These are phyloP conservation scores for Saturnispora serradocipensis DNA, from an alignment of 805 yeast species.

Conservation along the genomic window DNA sequence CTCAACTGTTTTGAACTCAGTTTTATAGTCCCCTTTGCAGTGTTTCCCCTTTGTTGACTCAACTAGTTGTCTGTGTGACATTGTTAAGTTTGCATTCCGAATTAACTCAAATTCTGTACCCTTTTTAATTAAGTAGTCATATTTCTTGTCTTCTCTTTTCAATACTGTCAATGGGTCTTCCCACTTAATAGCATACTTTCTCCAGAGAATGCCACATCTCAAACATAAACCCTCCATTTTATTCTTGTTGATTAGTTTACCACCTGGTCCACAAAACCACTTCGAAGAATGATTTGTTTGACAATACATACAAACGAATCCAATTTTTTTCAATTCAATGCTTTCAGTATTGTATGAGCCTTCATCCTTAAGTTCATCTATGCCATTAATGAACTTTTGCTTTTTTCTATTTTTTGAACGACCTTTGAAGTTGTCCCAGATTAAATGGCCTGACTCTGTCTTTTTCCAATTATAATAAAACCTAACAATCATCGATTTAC, in stretches of 20 bases:
- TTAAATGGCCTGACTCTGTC: constrained; percentile 58
- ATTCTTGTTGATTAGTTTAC: constrained; percentile 28
- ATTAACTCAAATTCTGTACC: constrained; percentile 59
- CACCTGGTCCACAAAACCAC: constrained; percentile 72
- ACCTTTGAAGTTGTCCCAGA: constrained; percentile 80
- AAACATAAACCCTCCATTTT: constrained; percentile 58
- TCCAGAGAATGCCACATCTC: constrained; percentile 87
- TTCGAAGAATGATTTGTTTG: constrained; percentile 40
- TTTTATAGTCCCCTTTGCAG: not conserved
- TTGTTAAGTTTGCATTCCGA: constrained; percentile 49
- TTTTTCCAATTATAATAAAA: constrained; percentile 91
- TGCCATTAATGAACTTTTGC: constrained; percentile 33
- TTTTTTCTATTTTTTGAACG: constrained; percentile 52
- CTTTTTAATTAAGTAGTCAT: constrained; percentile 32
- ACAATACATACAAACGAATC: constrained; percentile 68
- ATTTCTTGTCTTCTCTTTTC: constrained; percentile 34
- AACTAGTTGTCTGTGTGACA: constrained; percentile 38
- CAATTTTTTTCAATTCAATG: constrained; percentile 29
- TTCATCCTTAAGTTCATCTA: constrained; percentile 52
- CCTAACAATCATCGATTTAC: constrained; percentile 72
- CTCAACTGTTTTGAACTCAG: constrained; percentile 12
- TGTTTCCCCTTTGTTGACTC: constrained; percentile 14
- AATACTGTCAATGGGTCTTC: constrained; percentile 63
- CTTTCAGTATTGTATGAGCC: constrained; percentile 57
- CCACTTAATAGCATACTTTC: constrained; percentile 84